Evolutionary conservation across 768 basidiomycete genomes (phyloP).

Genomic region (Leucocoprinus sp.): DNA sequence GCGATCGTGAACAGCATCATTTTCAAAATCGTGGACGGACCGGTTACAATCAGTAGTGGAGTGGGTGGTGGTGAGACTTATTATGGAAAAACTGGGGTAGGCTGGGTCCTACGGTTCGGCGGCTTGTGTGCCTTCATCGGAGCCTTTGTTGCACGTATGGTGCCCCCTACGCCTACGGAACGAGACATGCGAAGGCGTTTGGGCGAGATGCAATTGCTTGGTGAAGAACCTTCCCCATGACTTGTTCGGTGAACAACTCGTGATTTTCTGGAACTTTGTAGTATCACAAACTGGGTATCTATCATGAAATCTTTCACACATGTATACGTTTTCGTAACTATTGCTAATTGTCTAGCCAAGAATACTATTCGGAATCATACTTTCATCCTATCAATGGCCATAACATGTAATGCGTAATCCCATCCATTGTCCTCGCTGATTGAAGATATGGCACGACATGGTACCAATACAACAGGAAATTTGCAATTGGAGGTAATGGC

Average conservation of each 20-base stretch:
- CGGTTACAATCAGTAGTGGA: constrained; percentile 29
- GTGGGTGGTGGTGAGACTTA: constrained; percentile 43
- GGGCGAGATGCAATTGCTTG: constrained; percentile 70
- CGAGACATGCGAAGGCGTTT: constrained; percentile 80
- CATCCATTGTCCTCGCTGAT: constrained; percentile 34
- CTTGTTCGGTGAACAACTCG: too few species aligned
- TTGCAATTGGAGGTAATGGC: background rate
- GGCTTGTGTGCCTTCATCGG: constrained; percentile 82
- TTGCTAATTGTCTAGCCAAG: background rate
- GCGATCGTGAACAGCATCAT: constrained; percentile 82
- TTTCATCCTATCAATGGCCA: constrained; percentile 15
- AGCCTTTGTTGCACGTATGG: constrained; percentile 69
- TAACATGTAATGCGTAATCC: constrained; percentile 48
- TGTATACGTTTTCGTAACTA: background rate
- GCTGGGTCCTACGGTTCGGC: constrained; percentile 91
- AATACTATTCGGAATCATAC: background rate
- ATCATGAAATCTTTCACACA: background rate
- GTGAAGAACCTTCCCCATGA: constrained; percentile 50
- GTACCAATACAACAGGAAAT: constrained; percentile 38
- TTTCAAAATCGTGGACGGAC: constrained; percentile 71
- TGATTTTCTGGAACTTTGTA: too few species aligned
- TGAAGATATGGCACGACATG: constrained; percentile 44
- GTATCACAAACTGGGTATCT: background rate
- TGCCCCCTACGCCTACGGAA: constrained; percentile 87
- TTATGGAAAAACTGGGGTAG: constrained; percentile 81